Conservation (phyloP, 805 yeast genomes). For the Teunomyces kruisii region DNA sequence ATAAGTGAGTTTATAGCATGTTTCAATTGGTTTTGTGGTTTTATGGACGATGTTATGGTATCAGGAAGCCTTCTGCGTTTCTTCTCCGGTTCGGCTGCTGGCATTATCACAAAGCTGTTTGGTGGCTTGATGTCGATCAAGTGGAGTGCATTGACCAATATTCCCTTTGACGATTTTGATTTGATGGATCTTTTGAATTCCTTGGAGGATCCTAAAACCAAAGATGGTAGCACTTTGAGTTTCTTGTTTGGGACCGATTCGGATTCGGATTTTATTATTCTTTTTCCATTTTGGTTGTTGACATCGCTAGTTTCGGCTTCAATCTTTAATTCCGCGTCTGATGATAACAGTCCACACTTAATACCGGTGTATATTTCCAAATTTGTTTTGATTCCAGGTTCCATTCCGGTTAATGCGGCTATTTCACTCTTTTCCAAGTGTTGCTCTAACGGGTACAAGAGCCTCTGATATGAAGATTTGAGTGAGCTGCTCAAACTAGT, state of each 20-base stretch:
- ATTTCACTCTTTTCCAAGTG: conserved; percentile 12
- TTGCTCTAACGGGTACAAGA: conserved; percentile 33
- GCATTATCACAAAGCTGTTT: conserved; percentile 15
- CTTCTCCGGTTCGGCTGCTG: conserved; percentile 5
- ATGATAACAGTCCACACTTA: no score
- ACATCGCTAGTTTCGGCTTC: background rate
- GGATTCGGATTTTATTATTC: background rate
- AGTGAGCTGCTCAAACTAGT: conserved; percentile 69
- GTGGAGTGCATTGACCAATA: conserved; percentile 49
- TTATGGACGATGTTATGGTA: conserved; percentile 7
- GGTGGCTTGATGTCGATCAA: conserved; percentile 42
- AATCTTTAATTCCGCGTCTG: background rate
- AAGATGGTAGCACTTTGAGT: conserved; percentile 22
- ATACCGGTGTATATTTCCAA: no score
- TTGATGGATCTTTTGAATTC: conserved; percentile 48
- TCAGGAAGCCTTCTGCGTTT: conserved; percentile 8
- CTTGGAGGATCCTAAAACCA: conserved; percentile 46
- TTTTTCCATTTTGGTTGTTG: background rate
- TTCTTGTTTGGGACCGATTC: background rate
- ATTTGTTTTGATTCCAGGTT: background rate
- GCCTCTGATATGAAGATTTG: conserved; percentile 55
- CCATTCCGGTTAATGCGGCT: conserved; percentile 1
- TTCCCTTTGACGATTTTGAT: conserved; percentile 49
- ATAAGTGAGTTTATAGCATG: conserved; percentile 7
- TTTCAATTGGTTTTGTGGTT: conserved; percentile 13